Evolutionary conservation across 768 basidiomycete species (phyloP).

Genomic region (Tremella yokohamensis): DNA sequence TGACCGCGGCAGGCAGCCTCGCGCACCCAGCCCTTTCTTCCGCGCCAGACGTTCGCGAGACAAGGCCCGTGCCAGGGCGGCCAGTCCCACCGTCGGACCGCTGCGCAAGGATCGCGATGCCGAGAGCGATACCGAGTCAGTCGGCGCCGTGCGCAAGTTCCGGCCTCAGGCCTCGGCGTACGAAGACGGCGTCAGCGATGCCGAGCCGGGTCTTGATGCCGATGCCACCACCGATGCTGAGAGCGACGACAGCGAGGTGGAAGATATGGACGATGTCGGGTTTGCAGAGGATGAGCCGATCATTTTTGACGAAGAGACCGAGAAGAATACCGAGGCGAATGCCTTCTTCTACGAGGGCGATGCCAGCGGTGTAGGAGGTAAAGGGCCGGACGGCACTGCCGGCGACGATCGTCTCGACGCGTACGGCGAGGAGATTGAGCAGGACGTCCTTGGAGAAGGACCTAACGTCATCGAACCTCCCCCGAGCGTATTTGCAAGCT

Average conservation of each 20-base stretch:
- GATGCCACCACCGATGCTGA: constrained; percentile 24
- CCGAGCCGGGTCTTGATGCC: constrained; percentile 13
- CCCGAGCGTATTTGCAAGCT: constrained; percentile 33
- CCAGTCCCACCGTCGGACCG: constrained; percentile 57
- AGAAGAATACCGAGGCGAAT: constrained; percentile 83
- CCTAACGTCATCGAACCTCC: constrained; percentile 48
- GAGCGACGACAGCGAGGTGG: constrained; percentile 51
- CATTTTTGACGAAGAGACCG: constrained; percentile 72
- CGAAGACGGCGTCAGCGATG: constrained; percentile 34
- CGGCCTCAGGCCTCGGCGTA: constrained; percentile 59
- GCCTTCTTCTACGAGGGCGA: constrained; percentile 47
- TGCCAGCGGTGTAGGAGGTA: constrained; percentile 26
- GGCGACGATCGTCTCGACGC: constrained; percentile 34
- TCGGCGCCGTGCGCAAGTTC: constrained; percentile 54
- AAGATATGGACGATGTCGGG: constrained; percentile 48
- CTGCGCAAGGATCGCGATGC: constrained; percentile 55
- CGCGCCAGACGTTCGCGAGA: constrained; percentile 60
- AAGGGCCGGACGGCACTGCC: constrained; percentile 7
- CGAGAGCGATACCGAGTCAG: constrained; percentile 50
- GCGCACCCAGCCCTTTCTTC: constrained; percentile 69
- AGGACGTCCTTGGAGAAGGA: constrained; percentile 82
- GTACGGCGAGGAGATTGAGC: constrained; percentile 57
- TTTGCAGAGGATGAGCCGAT: constrained; percentile 53
- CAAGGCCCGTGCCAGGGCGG: constrained; percentile 59
- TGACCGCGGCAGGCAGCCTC: constrained; percentile 28